Base-by-base conservation (phyloP, 2,329 filamentous ascomycete species). In the Calonectria multiphialidica region DNA sequence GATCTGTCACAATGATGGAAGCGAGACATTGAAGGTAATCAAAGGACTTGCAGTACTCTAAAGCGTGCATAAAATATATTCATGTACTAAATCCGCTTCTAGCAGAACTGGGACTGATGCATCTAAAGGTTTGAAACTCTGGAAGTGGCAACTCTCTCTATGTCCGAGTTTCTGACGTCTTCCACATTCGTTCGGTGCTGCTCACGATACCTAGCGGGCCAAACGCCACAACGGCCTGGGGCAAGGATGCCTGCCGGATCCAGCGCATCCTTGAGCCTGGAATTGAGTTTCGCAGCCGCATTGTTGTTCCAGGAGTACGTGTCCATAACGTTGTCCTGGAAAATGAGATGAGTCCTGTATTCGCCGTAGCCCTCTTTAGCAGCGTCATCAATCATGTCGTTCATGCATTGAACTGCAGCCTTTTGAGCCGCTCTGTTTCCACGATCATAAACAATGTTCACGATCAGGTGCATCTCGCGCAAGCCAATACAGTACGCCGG, bases 201-300 rank as follows among this genome's bases (percentile, higher is more conserved):
- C 40, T 42, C 40, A 18, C 40, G 40, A 15, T 42, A 42, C 40
- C 13, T 18, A 8, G 40, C 40, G 10, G 40, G 40, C 75, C 75
- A 77, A 3, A 77, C 72, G 0, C 75, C 74, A 23, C 74, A 75
- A 37, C 72, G 76, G 0, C 74, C 74, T 0, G 75, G 75, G 1
- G 75, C 73, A 2, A 77, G 35, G 12, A 77, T 76, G 12, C 75
- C 75, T 15, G 76, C 76, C 0, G 75, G 75, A 35, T 77, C 75
- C 0, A 77, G 16, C 0, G 71, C 63, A 30, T 77, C 61, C 47
- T 77, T 77, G 18, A 75, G 73, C 0, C 21, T 47, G 0, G 42
- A 66, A 21, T 76, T 76, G 15, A 77, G 44, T 15, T 66, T 61
- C 71, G 75, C 66, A 28, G 74, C 66, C 3, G 75, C 68, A 15